These are phyloP conservation scores for Medicago arabica DNA, from an alignment of 306 rosid species.

Conservation along the genomic window DNA sequence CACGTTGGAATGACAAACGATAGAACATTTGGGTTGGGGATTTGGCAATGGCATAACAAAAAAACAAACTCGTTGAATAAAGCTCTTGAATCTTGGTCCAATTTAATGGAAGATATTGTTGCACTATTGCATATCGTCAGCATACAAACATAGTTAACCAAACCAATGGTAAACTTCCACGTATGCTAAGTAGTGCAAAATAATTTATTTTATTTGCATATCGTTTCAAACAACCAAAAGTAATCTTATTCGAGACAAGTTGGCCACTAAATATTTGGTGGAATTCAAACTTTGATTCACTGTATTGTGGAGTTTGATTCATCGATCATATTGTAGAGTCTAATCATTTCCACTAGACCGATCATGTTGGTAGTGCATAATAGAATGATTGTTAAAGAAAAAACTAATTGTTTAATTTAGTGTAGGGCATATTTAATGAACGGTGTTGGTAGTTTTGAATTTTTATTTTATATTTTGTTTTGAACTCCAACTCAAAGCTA, in stretches of 20 bases:
- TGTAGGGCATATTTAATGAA: background rate
- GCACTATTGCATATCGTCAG: background rate
- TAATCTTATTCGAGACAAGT: too few relatives aligned
- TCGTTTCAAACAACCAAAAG: too few relatives aligned
- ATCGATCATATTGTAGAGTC: too few relatives aligned
- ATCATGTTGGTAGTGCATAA: too few relatives aligned
- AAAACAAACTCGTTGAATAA: constrained; percentile 4
- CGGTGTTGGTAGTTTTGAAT: background rate
- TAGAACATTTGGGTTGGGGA: constrained; percentile 10
- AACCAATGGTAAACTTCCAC: constrained; percentile 3
- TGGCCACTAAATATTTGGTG: too few relatives aligned
- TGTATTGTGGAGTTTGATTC: too few relatives aligned
- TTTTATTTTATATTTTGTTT: background rate
- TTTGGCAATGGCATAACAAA: constrained; percentile 9
- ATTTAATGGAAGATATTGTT: constrained; percentile 21
- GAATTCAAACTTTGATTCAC: too few relatives aligned
- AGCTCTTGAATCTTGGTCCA: constrained; percentile 1
- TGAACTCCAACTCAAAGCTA: background rate
- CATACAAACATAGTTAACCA: background rate
- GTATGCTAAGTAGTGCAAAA: background rate
- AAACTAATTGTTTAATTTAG: background rate
- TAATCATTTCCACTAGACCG: too few relatives aligned
- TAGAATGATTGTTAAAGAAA: background rate
- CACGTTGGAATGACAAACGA: constrained; percentile 18
- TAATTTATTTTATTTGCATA: too few relatives aligned